Evolutionary conservation across 805 yeast genomes (phyloP).

Genomic region (Lipomyces sp.): DNA sequence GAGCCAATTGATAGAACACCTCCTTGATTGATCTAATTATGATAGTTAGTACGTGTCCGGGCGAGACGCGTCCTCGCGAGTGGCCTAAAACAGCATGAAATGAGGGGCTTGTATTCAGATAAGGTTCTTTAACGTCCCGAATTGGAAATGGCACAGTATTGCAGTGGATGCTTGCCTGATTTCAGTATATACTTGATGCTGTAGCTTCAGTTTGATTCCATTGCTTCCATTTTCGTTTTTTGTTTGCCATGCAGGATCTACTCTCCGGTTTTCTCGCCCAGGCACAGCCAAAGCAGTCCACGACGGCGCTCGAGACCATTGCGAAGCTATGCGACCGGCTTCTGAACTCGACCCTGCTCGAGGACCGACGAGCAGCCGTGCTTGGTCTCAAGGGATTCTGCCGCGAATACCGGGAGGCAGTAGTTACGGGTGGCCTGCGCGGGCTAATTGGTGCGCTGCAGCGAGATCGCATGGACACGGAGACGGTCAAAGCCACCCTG

Average conservation of each 20-base stretch:
- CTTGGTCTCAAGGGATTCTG: conserved; percentile 84
- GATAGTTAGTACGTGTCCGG: too few relatives aligned
- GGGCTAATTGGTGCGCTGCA: conserved; percentile 64
- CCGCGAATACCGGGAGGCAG: conserved; percentile 83
- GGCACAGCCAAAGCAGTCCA: conserved; percentile 48
- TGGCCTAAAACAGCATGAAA: too few relatives aligned
- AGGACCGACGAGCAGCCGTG: conserved; percentile 89
- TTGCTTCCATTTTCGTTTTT: too few relatives aligned
- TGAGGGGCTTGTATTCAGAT: too few relatives aligned
- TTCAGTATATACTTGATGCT: too few relatives aligned
- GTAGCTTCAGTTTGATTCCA: too few relatives aligned
- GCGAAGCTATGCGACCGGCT: conserved; percentile 85
- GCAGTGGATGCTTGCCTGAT: too few relatives aligned
- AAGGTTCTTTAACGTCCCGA: too few relatives aligned
- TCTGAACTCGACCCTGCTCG: conserved; percentile 71
- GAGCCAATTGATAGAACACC: too few relatives aligned
- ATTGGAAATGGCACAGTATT: too few relatives aligned
- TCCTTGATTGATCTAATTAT: too few relatives aligned
- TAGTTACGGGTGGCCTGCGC: conserved; percentile 79
- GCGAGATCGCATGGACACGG: conserved; percentile 66
- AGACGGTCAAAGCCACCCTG: conserved; percentile 69
- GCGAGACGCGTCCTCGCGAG: too few relatives aligned
- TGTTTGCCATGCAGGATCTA: conserved; percentile 29
- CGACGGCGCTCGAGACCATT: conserved; percentile 74
- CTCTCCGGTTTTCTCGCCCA: conserved; percentile 41